Evolutionary conservation across 1,284 basidiomycete genomes (phyloP).

Genomic region (Coniferiporia weirii): DNA sequence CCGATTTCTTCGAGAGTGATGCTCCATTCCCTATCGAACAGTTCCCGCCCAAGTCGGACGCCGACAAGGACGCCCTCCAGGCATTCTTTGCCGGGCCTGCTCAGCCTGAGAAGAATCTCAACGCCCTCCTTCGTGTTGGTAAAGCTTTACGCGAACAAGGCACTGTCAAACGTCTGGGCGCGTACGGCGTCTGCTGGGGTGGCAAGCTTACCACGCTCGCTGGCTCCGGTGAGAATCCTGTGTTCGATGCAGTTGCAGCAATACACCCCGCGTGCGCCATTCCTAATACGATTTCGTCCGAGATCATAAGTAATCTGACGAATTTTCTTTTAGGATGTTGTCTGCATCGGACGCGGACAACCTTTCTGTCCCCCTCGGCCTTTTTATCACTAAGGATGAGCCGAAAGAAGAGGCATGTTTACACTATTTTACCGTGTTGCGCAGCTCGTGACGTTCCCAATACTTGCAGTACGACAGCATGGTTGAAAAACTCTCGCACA

Average conservation of each 20-base stretch:
- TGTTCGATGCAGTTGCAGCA: slow-evolving; percentile 46
- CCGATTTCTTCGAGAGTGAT: slow-evolving; percentile 58
- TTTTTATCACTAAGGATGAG: slow-evolving; percentile 61
- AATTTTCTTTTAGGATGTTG: slow-evolving; percentile 45
- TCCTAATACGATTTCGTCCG: not conserved
- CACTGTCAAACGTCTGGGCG: slow-evolving; percentile 44
- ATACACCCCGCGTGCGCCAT: slow-evolving; percentile 51
- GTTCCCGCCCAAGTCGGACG: slow-evolving; percentile 50
- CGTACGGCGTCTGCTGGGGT: slow-evolving; percentile 60
- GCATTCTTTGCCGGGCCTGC: slow-evolving; percentile 50
- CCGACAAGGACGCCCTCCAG: slow-evolving; percentile 46
- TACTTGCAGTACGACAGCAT: slow-evolving; percentile 46
- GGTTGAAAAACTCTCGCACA: slow-evolving; percentile 42
- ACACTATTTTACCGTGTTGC: not conserved
- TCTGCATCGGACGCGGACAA: slow-evolving; percentile 45
- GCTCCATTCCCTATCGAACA: slow-evolving; percentile 43
- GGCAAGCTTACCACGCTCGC: slow-evolving; percentile 49
- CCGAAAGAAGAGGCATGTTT: slow-evolving; percentile 44
- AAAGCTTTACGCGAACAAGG: slow-evolving; percentile 36
- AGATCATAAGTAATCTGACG: not conserved
- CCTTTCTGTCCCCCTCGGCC: slow-evolving; percentile 49
- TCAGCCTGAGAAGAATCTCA: slow-evolving; percentile 37
- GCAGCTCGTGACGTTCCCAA: not conserved
- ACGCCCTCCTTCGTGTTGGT: slow-evolving; percentile 44
- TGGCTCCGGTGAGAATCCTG: slow-evolving; percentile 31